Base-by-base conservation (phyloP, 129 eudicot genomes). In the Oenanthe sinensis region DNA sequence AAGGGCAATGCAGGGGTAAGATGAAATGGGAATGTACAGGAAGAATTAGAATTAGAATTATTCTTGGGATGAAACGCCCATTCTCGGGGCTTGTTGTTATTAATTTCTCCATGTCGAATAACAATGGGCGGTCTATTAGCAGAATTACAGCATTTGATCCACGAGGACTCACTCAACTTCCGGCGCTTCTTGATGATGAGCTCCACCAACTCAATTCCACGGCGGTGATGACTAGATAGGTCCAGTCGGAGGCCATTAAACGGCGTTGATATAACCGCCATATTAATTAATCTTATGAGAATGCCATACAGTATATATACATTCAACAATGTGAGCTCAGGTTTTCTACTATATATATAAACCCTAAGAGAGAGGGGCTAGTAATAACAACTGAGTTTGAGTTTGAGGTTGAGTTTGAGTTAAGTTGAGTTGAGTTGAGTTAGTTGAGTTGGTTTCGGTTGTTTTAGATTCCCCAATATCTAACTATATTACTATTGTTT, bases 1-100 rank as follows among this genome's bases (percentile, higher is more conserved):
- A 90, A 93, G 15, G 91, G 87, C 92, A 84, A 80, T 63, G 87
- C 79, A 44, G 85, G 79, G 49, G 89, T 39, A 65, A 89, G 85
- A 33, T 76, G 96, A 43, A 69, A 77, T n/a, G 91, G 84, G 54
- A 76, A 84, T 40, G 74, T 79, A 37, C 69, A 68, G 40, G 74
- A 69, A 12, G 75, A 39, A 22, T 5, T 12, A 0, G 75, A 39
- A 22, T 5, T 12, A 0, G 15, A 2, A 10, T 0, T 80, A 75
- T 74, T 87, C 75, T 76, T 89, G 40, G 80, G 20, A 79, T 87
- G 90, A 78, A 82, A 77, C 26, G 73, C 78, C 86, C 90, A 65
- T 40, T 85, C 88, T 46, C 88, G 91, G 30, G 73, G 60, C 71
- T 85, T 88, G 48, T 77, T 88, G 15, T 44, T 33, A 33, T 60